A percentile compares a stretch with the other conserved stretches of the same genome.
Evolutionary conservation across 2,329 filamentous ascomycete species (phyloP).

Genomic region (Seiridium cupressi): DNA sequence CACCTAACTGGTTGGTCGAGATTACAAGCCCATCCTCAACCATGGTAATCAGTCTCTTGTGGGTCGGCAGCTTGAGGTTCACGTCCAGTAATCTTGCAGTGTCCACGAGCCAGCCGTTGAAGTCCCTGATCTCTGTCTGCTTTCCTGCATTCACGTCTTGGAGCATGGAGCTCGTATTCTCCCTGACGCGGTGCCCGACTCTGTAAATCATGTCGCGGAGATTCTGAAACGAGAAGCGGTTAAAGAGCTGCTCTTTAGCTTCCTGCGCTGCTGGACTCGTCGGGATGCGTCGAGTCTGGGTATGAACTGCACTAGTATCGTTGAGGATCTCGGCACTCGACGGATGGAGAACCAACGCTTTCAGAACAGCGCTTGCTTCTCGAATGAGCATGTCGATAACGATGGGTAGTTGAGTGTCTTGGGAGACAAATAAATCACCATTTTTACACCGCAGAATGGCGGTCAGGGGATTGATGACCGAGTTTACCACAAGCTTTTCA

Average conservation of each 20-base stretch:
- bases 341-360: slow-evolving; percentile 62
- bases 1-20: neutral
- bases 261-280: slow-evolving; percentile 45
- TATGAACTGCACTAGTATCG: neutral
- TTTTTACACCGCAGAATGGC: slow-evolving; percentile 75
- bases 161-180: slow-evolving; percentile 62
- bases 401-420: slow-evolving; percentile 44
- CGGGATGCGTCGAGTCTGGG: neutral
- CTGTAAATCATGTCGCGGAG: slow-evolving; percentile 45
- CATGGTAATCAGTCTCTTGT: slow-evolving; percentile 40
- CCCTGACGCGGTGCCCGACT: slow-evolving; percentile 45
- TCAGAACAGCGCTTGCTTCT: slow-evolving; percentile 76
- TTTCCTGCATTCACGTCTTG: slow-evolving; percentile 54
- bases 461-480: slow-evolving; percentile 82
- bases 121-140: slow-evolving; percentile 54
- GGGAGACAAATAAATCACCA: slow-evolving; percentile 68
- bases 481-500: slow-evolving; percentile 81
- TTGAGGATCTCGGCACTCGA: slow-evolving; percentile 37
- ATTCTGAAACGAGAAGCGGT: slow-evolving; percentile 41
- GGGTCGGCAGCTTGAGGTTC: slow-evolving; percentile 31
- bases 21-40: slow-evolving; percentile 32
- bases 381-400: slow-evolving; percentile 67
- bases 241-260: slow-evolving; percentile 17
- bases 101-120: slow-evolving; percentile 59
- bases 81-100: slow-evolving; percentile 37